A percentile compares a stretch with the other conserved stretches of the same genome.
These are phyloP conservation scores for Mycena floridula DNA, from an alignment of 768 basidiomycete genomes.

Conservation along the genomic window DNA sequence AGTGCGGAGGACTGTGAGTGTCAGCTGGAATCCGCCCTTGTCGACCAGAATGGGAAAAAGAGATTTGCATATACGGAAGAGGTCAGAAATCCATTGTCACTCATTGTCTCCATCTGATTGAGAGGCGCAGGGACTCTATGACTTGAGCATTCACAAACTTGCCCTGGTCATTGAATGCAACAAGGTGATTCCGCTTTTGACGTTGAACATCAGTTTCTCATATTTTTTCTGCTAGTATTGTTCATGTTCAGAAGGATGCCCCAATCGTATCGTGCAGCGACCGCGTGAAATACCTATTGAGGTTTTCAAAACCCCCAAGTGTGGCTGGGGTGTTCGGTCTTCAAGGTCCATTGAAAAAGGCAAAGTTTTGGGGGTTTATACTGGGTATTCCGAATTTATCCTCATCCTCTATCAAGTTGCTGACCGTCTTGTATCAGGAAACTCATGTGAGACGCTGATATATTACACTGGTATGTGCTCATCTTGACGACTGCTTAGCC, in stretches of 20 bases:
- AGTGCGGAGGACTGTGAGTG: no score
- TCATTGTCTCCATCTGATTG: neutral
- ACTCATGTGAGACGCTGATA: constrained; percentile 6
- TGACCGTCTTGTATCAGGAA: neutral
- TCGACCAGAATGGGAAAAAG: neutral
- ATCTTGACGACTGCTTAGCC: neutral
- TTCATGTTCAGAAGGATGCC: constrained; percentile 9
- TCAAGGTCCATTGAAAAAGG: constrained; percentile 10
- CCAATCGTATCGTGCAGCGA: constrained; percentile 16
- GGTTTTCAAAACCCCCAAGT: constrained; percentile 15
- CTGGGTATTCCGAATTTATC: constrained; percentile 10
- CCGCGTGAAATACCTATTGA: constrained; percentile 16
- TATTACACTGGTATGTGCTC: neutral
- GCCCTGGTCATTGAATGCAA: constrained; percentile 19
- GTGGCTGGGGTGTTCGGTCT: constrained; percentile 20
- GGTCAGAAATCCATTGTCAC: neutral
- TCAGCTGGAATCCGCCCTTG: no score
- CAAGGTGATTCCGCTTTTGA: constrained; percentile 7
- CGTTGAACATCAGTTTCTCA: neutral
- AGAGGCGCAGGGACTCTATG: neutral
- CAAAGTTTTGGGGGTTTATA: constrained; percentile 17
- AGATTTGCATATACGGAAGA: neutral
- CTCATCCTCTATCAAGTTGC: neutral
- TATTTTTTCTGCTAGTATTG: constrained; percentile 8
- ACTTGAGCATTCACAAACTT: neutral